phyloP scores from a whole-genome alignment of 2,329 filamentous ascomycete species.

The Chrysoporthe puriensis region DNA sequence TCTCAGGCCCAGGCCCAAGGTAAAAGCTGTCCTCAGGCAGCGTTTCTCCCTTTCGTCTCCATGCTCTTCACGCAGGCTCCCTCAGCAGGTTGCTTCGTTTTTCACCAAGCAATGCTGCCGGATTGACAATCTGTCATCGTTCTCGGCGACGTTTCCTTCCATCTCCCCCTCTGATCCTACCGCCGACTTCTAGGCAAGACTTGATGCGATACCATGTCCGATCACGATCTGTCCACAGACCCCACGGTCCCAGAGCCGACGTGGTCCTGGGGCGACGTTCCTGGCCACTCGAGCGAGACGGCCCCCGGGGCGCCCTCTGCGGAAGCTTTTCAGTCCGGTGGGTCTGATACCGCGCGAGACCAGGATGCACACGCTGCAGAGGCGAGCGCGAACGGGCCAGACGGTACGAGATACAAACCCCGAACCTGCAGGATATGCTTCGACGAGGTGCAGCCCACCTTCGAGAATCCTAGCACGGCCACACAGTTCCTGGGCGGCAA shows the following conservation, averaged over 20 bases:
- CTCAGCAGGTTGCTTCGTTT: not conserved
- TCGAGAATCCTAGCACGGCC: slow-evolving; percentile 41
- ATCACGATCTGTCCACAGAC: not conserved
- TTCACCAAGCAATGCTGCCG: slow-evolving; percentile 8
- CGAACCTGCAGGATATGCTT: slow-evolving; percentile 89
- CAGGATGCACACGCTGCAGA: slow-evolving; percentile 17
- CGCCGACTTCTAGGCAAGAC: not conserved
- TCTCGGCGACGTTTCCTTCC: not conserved
- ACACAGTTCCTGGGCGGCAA: slow-evolving; percentile 40
- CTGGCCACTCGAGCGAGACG: not conserved
- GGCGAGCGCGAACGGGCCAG: slow-evolving; percentile 27
- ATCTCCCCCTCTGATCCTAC: not conserved
- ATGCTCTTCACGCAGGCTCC: slow-evolving; percentile 6
- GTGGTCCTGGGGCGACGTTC: slow-evolving; percentile 22
- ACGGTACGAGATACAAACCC: slow-evolving; percentile 60
- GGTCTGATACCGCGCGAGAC: slow-evolving; percentile 16
- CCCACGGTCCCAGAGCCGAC: slow-evolving; percentile 17
- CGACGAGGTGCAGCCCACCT: slow-evolving; percentile 63
- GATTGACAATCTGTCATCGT: slow-evolving; percentile 6
- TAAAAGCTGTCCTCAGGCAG: not conserved
- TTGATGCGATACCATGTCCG: not conserved
- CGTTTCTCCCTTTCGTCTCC: not conserved
- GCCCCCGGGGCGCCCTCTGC: slow-evolving; percentile 1
- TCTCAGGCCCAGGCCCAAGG: not conserved
- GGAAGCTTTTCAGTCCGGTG: slow-evolving; percentile 7